These are phyloP conservation scores for Fraxinus paxiana DNA, from an alignment of 305 asterid genomes.

Conservation along the genomic window DNA sequence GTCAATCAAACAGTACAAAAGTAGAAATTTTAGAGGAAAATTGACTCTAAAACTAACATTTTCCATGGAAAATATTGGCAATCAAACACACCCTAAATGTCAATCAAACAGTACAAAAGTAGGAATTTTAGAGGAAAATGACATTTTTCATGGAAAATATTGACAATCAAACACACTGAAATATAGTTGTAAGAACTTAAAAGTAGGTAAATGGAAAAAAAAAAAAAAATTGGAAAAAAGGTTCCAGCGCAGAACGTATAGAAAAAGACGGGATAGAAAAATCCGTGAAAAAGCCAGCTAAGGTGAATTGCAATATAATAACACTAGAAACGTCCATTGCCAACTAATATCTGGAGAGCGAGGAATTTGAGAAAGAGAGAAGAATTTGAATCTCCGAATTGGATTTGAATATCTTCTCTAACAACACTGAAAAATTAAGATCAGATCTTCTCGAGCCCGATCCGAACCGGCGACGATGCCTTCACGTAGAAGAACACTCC, in stretches of 20 bases:
- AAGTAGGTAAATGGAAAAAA: too few species aligned
- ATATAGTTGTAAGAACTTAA: too few species aligned
- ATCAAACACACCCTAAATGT: too few species aligned
- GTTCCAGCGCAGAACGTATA: not conserved
- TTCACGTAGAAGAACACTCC: slow-evolving; percentile 85
- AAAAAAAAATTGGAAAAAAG: not conserved
- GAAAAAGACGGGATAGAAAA: not conserved
- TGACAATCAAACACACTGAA: too few species aligned
- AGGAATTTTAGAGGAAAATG: too few species aligned
- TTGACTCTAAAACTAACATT: too few species aligned
- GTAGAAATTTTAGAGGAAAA: too few species aligned
- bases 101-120: too few species aligned
- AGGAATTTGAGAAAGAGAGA: not conserved
- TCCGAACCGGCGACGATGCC: slow-evolving; percentile 48
- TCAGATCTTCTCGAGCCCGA: slow-evolving; percentile 21
- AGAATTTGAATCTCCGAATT: slow-evolving; percentile 16
- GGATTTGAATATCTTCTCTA: slow-evolving; percentile 19
- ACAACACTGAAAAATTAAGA: slow-evolving; percentile 13
- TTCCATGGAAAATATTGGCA: too few species aligned
- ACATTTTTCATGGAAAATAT: too few species aligned
- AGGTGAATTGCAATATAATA: not conserved
- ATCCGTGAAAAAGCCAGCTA: slow-evolving; percentile 11
- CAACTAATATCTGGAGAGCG: slow-evolving; percentile 22
- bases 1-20: too few species aligned
- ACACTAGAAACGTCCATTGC: slow-evolving; percentile 24